These are phyloP conservation scores for Cladosporium sphaerospermum DNA, from an alignment of 2,329 filamentous ascomycete genomes.

Conservation along the genomic window DNA sequence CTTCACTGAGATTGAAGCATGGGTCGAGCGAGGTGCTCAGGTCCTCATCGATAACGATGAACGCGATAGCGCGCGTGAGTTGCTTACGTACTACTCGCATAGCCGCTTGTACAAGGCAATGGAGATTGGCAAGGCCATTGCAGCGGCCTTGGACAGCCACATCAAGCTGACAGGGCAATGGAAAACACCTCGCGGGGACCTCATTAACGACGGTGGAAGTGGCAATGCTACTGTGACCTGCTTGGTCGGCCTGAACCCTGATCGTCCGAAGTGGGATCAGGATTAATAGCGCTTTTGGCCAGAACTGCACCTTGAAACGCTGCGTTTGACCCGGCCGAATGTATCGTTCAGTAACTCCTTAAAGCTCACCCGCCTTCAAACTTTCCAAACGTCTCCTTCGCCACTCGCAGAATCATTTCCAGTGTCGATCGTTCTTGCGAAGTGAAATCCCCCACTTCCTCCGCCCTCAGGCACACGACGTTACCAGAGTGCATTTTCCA, in stretches of 20 bases:
- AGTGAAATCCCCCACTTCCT: slow-evolving; percentile 22
- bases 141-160: slow-evolving; percentile 14
- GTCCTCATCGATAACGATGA: slow-evolving; percentile 14
- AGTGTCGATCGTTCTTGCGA: slow-evolving; percentile 24
- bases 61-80: slow-evolving; percentile 14
- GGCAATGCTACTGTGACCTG: slow-evolving; percentile 33
- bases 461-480: slow-evolving; percentile 32
- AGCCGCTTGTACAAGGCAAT: slow-evolving; percentile 14
- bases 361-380: neutral
- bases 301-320: too few species aligned
- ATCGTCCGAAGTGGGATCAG: slow-evolving; percentile 19
- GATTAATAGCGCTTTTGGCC: too few species aligned
- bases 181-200: slow-evolving; percentile 9
- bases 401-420: slow-evolving; percentile 27
- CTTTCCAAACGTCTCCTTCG: slow-evolving; percentile 9
- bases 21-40: slow-evolving; percentile 14
- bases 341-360: too few species aligned
- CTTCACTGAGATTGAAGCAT: slow-evolving; percentile 12
- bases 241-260: slow-evolving; percentile 25
- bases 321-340: too few species aligned
- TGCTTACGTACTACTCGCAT: slow-evolving; percentile 17
- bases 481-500: slow-evolving; percentile 33
- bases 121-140: slow-evolving; percentile 12
- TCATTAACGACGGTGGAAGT: slow-evolving; percentile 30
- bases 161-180: slow-evolving; percentile 15